phyloP scores from a whole-genome alignment of 2,329 filamentous ascomycete species.

The Colletotrichum orbiculare region DNA sequence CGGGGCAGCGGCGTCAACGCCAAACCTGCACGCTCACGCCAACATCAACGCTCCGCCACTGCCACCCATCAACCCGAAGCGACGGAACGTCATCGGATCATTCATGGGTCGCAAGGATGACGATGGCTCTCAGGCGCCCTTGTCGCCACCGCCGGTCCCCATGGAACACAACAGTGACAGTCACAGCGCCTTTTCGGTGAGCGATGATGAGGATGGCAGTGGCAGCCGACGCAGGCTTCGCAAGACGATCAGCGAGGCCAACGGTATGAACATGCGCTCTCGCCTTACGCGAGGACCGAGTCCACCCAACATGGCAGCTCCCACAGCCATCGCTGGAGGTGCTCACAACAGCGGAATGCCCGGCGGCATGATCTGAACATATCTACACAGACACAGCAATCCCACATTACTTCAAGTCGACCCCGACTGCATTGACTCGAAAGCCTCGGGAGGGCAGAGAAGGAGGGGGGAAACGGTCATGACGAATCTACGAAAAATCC shows the following conservation, averaged over 20 bases:
- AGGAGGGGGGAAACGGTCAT: slow-evolving; percentile 25
- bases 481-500: slow-evolving; percentile 35
- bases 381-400: slow-evolving; percentile 1
- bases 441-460: slow-evolving; percentile 18
- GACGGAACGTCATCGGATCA: slow-evolving; percentile 56
- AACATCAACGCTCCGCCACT: slow-evolving; percentile 57
- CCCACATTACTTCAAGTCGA: slow-evolving; percentile 7
- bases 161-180: slow-evolving; percentile 34
- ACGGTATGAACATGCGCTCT: slow-evolving; percentile 45
- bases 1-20: slow-evolving; percentile 47
- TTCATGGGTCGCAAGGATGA: slow-evolving; percentile 50
- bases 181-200: slow-evolving; percentile 42
- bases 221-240: slow-evolving; percentile 52
- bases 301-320: slow-evolving; percentile 40
- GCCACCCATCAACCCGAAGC: slow-evolving; percentile 69
- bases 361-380: slow-evolving; percentile 59
- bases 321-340: slow-evolving; percentile 44
- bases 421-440: slow-evolving; percentile 2
- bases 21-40: slow-evolving; percentile 47
- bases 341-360: slow-evolving; percentile 45
- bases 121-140: slow-evolving; percentile 45
- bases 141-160: slow-evolving; percentile 35
- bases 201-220: slow-evolving; percentile 54
- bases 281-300: slow-evolving; percentile 42
- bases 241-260: slow-evolving; percentile 56